These are phyloP conservation scores for Trichosporon asahii DNA, from an alignment of 1,284 basidiomycete species.

Conservation along the genomic window DNA sequence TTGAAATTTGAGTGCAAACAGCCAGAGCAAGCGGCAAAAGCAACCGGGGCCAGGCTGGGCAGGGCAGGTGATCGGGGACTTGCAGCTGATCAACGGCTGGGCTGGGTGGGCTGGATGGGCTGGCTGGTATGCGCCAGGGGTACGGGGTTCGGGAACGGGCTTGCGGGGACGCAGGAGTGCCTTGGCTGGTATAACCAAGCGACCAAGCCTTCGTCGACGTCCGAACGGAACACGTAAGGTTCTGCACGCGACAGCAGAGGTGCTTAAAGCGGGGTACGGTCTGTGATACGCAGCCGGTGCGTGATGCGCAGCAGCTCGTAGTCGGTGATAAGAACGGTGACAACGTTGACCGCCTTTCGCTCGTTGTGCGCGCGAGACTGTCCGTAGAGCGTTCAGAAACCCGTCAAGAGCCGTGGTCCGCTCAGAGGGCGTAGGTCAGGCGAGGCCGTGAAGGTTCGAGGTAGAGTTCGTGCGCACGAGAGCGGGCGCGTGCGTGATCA, in stretches of 20 bases:
- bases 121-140: neutral
- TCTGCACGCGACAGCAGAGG: neutral
- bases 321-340: neutral
- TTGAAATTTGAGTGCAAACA: neutral
- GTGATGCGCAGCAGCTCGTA: neutral
- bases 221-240: neutral
- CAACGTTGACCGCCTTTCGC: neutral
- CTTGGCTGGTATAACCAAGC: neutral
- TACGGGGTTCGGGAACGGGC: neutral
- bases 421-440: neutral
- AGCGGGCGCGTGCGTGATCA: neutral
- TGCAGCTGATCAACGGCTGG: neutral
- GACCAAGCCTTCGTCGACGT: neutral
- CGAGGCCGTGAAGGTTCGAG: slow-evolving; percentile 1
- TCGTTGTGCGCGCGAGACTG: neutral
- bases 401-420: neutral
- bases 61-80: neutral
- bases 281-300: neutral
- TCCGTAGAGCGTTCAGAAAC: neutral
- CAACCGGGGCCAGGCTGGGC: neutral
- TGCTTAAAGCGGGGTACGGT: neutral
- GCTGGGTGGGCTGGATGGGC: no score
- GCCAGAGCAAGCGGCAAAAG: neutral
- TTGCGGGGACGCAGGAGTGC: neutral
- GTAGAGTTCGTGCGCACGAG: neutral